phyloP scores from a whole-genome alignment of 169 alveolate species.

The Eimeria mitis region DNA sequence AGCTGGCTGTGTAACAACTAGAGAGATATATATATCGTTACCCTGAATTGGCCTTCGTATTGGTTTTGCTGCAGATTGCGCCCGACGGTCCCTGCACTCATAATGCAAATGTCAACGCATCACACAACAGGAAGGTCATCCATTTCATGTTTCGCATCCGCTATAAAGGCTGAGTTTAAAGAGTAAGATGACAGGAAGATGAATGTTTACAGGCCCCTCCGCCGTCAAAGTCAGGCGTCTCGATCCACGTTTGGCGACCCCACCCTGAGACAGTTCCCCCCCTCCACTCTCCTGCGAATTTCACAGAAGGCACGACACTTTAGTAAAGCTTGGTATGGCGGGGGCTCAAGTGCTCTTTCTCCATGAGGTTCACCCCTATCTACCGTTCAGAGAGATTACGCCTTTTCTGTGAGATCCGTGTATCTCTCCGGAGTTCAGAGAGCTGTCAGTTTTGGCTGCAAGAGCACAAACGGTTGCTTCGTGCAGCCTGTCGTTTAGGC shows the following conservation, averaged over 20 bases:
- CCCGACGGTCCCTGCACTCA: conserved; percentile 55
- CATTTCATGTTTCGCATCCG: neutral
- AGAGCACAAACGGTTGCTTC: neutral
- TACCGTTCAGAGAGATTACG: neutral
- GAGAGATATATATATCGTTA: neutral
- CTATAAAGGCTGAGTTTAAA: neutral
- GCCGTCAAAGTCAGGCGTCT: conserved; percentile 30
- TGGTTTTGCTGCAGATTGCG: conserved; percentile 68
- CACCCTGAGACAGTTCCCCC: conserved; percentile 53
- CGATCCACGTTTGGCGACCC: conserved; percentile 72
- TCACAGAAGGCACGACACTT: neutral
- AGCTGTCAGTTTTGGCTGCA: neutral
- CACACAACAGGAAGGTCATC: neutral
- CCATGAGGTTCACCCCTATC: neutral
- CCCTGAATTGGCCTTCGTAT: conserved; percentile 53
- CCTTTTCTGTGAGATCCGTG: no score
- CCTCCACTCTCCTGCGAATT: conserved; percentile 44
- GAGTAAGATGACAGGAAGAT: neutral
- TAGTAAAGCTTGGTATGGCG: neutral
- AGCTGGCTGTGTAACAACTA: neutral
- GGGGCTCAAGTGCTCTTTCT: neutral
- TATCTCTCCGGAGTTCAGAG: no score
- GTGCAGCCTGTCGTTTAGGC: neutral
- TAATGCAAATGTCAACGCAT: neutral
- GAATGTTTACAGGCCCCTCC: conserved; percentile 22